Percentiles rank a stretch among this genome's conserved stretches.
These are phyloP conservation scores for Botrytis fabae DNA, from an alignment of 2,329 filamentous ascomycete species.

Conservation along the genomic window DNA sequence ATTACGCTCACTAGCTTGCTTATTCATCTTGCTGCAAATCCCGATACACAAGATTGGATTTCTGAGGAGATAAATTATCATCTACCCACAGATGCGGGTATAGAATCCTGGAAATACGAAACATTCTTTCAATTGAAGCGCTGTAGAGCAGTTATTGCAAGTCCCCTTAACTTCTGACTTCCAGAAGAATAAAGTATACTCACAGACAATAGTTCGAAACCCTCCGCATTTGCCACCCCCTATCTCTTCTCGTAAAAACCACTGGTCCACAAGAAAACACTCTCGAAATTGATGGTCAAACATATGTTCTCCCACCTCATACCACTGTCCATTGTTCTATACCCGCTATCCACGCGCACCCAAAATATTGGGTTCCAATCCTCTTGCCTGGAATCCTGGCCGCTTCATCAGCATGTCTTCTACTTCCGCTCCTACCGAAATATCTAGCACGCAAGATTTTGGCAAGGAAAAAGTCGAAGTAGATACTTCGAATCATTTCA, in stretches of 20 bases:
- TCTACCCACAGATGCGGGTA: background rate
- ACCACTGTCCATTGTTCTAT: background rate
- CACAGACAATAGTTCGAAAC: background rate
- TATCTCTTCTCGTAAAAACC: conserved; percentile 6
- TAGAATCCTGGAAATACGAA: background rate
- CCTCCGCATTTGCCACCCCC: conserved; percentile 11
- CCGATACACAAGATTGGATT: background rate
- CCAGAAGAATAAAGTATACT: background rate
- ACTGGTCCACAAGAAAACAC: background rate
- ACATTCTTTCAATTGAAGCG: background rate
- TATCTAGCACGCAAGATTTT: background rate
- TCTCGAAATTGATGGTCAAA: background rate
- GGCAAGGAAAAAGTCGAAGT: background rate
- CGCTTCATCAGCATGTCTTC: background rate
- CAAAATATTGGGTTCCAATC: background rate
- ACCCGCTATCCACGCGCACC: conserved; percentile 8
- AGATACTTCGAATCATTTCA: background rate
- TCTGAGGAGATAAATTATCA: conserved; percentile 10
- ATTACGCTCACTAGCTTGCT: background rate
- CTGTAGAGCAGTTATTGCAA: background rate
- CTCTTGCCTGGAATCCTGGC: background rate
- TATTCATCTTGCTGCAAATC: background rate
- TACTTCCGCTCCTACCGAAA: background rate
- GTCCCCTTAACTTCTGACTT: background rate
- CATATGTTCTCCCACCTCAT: background rate